These are phyloP conservation scores for Heliosperma pusillum DNA, from an alignment of 148 eudicot species.

Conservation along the genomic window DNA sequence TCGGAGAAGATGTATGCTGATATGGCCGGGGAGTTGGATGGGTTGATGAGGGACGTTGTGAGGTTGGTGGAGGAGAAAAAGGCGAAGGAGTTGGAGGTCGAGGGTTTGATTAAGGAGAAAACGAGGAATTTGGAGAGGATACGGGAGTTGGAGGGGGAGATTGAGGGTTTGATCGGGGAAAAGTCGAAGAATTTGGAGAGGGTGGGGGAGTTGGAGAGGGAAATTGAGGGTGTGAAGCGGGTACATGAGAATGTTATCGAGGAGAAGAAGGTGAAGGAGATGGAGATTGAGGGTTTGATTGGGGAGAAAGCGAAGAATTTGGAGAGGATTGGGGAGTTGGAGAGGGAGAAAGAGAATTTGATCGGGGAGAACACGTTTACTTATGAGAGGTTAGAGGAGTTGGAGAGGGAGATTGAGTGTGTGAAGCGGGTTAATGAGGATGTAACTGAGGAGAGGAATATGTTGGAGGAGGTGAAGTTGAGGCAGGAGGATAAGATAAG, in stretches of 20 bases:
- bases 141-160: constrained; percentile 23
- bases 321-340: constrained; percentile 29
- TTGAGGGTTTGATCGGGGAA: constrained; percentile 34
- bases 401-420: constrained; percentile 29
- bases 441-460: constrained; percentile 33
- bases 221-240: constrained; percentile 16
- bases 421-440: constrained; percentile 22
- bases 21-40: constrained; percentile 29
- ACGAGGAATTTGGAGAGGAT: constrained; percentile 25
- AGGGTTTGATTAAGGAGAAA: constrained; percentile 38
- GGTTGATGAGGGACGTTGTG: constrained; percentile 25
- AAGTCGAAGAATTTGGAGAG: constrained; percentile 30
- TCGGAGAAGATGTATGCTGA: constrained; percentile 46
- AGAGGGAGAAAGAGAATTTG: constrained; percentile 29
- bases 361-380: constrained; percentile 32
- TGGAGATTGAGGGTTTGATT: constrained; percentile 28
- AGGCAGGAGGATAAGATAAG: constrained; percentile 35
- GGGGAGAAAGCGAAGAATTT: constrained; percentile 35
- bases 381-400: constrained; percentile 30
- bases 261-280: constrained; percentile 44
- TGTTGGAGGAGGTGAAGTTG: constrained; percentile 37
- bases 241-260: constrained; percentile 24
- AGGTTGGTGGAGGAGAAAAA: constrained; percentile 38
- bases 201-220: constrained; percentile 31
- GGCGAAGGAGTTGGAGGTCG: constrained; percentile 27